phyloP scores from a whole-genome alignment of 2,329 filamentous ascomycete species.

The Epichloe scottii region DNA sequence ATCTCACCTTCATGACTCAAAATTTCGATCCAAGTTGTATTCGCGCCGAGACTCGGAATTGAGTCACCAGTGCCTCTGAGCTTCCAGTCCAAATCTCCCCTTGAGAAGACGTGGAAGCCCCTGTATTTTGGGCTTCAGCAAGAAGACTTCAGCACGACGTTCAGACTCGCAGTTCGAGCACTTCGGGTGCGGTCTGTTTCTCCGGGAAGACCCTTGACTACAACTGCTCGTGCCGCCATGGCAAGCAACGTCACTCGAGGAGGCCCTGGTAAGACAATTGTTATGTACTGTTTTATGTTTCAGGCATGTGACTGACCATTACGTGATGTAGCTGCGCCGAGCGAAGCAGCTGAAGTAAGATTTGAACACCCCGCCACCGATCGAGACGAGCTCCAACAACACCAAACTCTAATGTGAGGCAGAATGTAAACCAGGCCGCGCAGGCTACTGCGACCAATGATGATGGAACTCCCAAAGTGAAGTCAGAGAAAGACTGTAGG shows the following conservation, averaged over 20 bases:
- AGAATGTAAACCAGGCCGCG: constrained; percentile 9
- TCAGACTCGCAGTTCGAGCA: constrained; percentile 40
- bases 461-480: constrained; percentile 31
- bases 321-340: constrained; percentile 25
- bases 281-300: background rate
- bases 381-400: constrained; percentile 28
- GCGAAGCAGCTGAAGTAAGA: constrained; percentile 27
- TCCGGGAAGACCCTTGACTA: constrained; percentile 28
- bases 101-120: constrained; percentile 21
- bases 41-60: constrained; percentile 1
- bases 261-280: constrained; percentile 21
- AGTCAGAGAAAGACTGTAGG: constrained; percentile 36
- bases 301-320: constrained; percentile 12
- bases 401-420: constrained; percentile 20
- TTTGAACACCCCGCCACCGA: constrained; percentile 22
- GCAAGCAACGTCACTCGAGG: constrained; percentile 43
- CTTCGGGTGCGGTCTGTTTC: constrained; percentile 45
- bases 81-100: constrained; percentile 1
- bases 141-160: constrained; percentile 29
- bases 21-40: constrained; percentile 6
- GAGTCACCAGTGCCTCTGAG: constrained; percentile 2
- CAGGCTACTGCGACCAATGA: constrained; percentile 19
- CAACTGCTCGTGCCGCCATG: constrained; percentile 37
- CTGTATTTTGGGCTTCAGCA: constrained; percentile 23
- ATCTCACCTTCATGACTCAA: constrained; percentile 13